These are phyloP conservation scores for Fusarium foetens DNA, from an alignment of 2,329 filamentous ascomycete genomes.

Conservation along the genomic window DNA sequence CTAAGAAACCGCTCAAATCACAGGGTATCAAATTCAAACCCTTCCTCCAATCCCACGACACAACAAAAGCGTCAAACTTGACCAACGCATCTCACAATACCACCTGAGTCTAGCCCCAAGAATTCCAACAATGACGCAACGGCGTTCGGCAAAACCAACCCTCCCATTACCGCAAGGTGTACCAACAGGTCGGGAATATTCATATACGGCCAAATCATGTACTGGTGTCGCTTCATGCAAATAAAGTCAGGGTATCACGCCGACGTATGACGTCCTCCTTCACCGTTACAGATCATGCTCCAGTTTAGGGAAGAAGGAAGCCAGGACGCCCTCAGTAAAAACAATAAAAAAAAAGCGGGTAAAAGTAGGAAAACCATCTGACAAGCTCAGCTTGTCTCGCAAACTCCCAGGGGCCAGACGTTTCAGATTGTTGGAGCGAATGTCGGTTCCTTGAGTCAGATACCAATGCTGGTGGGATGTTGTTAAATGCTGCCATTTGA, in stretches of 20 bases:
- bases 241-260: conserved; percentile 43
- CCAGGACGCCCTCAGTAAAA: conserved; percentile 12
- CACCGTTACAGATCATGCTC: conserved; percentile 7
- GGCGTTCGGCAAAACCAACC: not conserved
- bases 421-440: conserved; percentile 10
- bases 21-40: conserved; percentile 43
- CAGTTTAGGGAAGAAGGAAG: conserved; percentile 2
- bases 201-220: not conserved
- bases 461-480: conserved; percentile 11
- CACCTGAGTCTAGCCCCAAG: conserved; percentile 16
- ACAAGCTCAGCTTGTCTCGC: conserved; percentile 14
- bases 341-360: conserved; percentile 7
- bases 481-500: conserved; percentile 31
- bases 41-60: conserved; percentile 24
- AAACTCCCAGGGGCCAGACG: conserved; percentile 2
- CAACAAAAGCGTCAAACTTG: conserved; percentile 12
- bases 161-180: not conserved
- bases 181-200: not conserved
- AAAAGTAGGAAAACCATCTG: conserved; percentile 18
- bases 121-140: conserved; percentile 3
- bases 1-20: conserved; percentile 17
- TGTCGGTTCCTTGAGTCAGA: conserved; percentile 4
- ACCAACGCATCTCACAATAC: conserved; percentile 21
- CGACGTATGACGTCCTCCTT: conserved; percentile 31
- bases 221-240: conserved; percentile 25